Base-by-base conservation (phyloP, 805 yeast genomes). In the Ogataea methylovora region DNA sequence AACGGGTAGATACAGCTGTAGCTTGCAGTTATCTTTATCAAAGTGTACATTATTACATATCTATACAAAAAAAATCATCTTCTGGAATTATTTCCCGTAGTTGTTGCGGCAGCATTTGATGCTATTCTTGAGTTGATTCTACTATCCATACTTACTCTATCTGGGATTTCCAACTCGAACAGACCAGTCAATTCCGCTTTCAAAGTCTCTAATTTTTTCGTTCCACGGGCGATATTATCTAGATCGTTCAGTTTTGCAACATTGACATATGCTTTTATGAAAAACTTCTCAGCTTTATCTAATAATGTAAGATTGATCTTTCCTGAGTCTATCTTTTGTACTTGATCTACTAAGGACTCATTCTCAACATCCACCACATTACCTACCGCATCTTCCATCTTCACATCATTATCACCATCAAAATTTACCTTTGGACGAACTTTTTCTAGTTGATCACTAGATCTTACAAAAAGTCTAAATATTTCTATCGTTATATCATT, bases 81-180 rank as follows among this genome's bases (percentile, higher is more conserved):
- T n/a, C n/a, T n/a, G n/a, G n/a, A n/a, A n/a, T n/a, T n/a, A n/a
- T n/a, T n/a, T n/a, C n/a, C n/a, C n/a, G n/a, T n/a, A n/a, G n/a
- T n/a, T n/a, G n/a, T n/a, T n/a, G n/a, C n/a, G n/a, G n/a, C n/a
- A n/a, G n/a, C n/a, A n/a, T n/a, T n/a, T n/a, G n/a, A n/a, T n/a
- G 44, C 52, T n/a, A 49, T 45, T 34, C 46, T 46, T n/a, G 63
- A 57, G 36, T 53, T 54, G 20, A 82, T 67, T 44, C 95, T 69
- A 1, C 88, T 75, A 53, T 87, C 95, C 86, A 87, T 84, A 18
- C 69, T 64, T 51, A 74, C 75, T 41, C 95, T 67, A 49, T 84
- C 92, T 5, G 95, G 94, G 22, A 83, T 72, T 14, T 65, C 73
- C 30, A 88, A 64, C 30, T 75, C 74, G 8, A 88, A 67, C 32